A percentile compares a stretch with the other conserved stretches of the same genome.
These are phyloP conservation scores for Dendrobium officinale DNA, from an alignment of 106 monocot species.

Conservation along the genomic window DNA sequence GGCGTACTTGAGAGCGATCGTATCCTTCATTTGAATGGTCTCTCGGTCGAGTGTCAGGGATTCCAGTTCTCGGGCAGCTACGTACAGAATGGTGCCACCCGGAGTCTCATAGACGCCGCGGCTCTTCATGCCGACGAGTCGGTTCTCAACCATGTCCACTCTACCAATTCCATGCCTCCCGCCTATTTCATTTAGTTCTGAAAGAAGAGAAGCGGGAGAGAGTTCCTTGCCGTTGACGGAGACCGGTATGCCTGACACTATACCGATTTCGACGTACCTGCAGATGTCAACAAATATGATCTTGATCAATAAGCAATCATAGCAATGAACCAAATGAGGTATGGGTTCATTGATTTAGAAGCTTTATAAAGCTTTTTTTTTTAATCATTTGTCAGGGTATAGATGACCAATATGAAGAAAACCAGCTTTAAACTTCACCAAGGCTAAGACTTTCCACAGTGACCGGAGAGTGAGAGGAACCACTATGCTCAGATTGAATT, in stretches of 20 bases:
- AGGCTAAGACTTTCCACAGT: no score
- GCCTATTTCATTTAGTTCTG: slow-evolving; percentile 65
- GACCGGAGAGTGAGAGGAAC: no score
- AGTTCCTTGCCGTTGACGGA: slow-evolving; percentile 67
- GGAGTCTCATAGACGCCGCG: slow-evolving; percentile 97
- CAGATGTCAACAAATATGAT: neutral
- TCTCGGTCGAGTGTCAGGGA: slow-evolving; percentile 82
- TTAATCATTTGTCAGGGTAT: no score
- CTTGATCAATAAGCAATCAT: neutral
- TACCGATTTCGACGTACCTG: slow-evolving; percentile 82
- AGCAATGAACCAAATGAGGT: neutral
- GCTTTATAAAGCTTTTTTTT: no score
- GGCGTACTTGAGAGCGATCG: slow-evolving; percentile 75
- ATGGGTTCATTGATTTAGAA: no score
- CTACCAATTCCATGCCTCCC: slow-evolving; percentile 82
- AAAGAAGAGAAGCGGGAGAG: slow-evolving; percentile 73
- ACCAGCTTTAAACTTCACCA: no score
- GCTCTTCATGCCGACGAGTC: slow-evolving; percentile 94
- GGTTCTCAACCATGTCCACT: slow-evolving; percentile 94
- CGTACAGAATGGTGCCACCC: slow-evolving; percentile 75
- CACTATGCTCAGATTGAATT: no score
- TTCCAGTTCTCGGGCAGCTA: slow-evolving; percentile 76
- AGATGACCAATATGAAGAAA: no score
- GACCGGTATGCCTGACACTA: slow-evolving; percentile 63
- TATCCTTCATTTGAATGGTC: slow-evolving; percentile 68